Evolutionary conservation across 768 basidiomycete genomes (phyloP), one percentile per base, ranked within the genome.

Genomic region (Leccinum truebloodii): DNA sequence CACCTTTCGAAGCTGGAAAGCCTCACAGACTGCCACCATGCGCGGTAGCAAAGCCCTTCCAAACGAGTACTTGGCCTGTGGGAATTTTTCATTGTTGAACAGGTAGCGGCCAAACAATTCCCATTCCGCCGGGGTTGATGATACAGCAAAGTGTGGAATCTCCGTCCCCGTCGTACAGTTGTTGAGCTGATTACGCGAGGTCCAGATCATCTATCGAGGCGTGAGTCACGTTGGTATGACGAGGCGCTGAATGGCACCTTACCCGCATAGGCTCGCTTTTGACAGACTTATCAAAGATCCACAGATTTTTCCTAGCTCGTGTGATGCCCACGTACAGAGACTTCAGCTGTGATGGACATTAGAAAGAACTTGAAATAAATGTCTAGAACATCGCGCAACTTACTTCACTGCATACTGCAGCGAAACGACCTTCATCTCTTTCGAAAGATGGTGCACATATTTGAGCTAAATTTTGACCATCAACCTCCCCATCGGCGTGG

Each of bases 271-370:
- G 80, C 53, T 83, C 80, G 18, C 81, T 77, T 59, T 80, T 83
- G 1, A 76, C 71, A 0, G 87, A 88, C 37, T 76, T 78, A 68
- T 90, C 89, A 1, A 82, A 81, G 16, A 90, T 84, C 87, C 89
- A 88, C 4, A 90, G 67, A 55, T 88, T 86, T 59, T 85, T 86
- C 48, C 85, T 79, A 0, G 88, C 87, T 46, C 89, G 72, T 0
- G 89, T 90, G 16, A 89, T 80, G 0, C 87, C 89, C 3, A 90
- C 88, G 57, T 90, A 90, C 0, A 90, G 71, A 50, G 77, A 80
- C 64, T 90, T 90, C 24, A 90, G 75, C 87, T 89, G 32, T 24
- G 3, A 51, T 18, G 6, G 6, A 26, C 3, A 18, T 71, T 32
- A 61, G 30, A 20, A 10, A 46, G 54, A 52, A 10, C 30, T 3